Percentiles rank a stretch among this genome's conserved stretches.
Evolutionary conservation across 441 rosid genomes (phyloP).

Genomic region (Flueggea neowawraea): DNA sequence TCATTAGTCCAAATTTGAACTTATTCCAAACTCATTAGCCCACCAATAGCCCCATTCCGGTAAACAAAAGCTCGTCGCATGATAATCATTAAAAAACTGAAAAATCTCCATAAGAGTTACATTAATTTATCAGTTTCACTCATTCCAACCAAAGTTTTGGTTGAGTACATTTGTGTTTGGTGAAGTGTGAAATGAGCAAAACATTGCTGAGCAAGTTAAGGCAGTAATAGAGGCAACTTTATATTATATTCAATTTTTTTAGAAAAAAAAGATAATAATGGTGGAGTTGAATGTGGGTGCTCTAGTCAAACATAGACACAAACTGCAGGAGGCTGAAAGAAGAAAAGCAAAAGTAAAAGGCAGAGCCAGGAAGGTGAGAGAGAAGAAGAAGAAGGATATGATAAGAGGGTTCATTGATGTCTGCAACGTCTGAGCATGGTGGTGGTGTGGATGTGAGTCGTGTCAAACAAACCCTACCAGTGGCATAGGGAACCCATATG

Average conservation of each 20-base stretch:
- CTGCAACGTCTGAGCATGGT: conserved; percentile 22
- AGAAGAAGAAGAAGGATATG: conserved; percentile 6
- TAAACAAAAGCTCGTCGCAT: too few species aligned
- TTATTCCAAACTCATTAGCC: too few species aligned
- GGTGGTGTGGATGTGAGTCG: conserved; percentile 37
- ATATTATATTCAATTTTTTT: neutral
- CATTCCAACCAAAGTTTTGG: neutral
- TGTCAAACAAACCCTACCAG: conserved; percentile 35
- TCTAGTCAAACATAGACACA: conserved; percentile 45
- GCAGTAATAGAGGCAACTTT: neutral
- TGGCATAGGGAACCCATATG: conserved; percentile 30
- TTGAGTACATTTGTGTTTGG: neutral
- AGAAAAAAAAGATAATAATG: neutral
- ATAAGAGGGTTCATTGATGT: conserved; percentile 21
- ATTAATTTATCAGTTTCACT: too few species aligned
- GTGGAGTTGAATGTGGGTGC: conserved; percentile 22
- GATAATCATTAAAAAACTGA: too few species aligned
- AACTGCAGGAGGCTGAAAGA: conserved; percentile 17
- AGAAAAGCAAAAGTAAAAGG: conserved; percentile 29
- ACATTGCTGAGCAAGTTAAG: neutral
- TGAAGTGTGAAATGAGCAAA: neutral
- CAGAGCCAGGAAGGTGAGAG: conserved; percentile 9
- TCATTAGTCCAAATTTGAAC: too few species aligned
- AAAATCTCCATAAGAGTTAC: too few species aligned
- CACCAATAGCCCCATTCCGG: too few species aligned